Conservation (phyloP, 441 rosid species). For the Pelargonium exstipulatum region DNA sequence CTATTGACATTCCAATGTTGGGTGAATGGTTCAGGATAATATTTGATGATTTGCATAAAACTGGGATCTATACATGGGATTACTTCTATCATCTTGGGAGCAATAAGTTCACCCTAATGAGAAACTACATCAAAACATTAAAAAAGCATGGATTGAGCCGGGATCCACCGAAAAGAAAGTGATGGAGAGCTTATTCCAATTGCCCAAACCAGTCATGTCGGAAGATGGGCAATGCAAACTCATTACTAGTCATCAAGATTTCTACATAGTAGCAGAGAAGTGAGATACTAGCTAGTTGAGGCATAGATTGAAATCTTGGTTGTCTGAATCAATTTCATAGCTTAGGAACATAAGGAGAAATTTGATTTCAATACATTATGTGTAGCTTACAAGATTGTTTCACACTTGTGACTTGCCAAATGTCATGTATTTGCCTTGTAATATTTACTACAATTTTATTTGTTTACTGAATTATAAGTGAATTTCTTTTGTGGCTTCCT, state of each 20-base stretch:
- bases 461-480: background rate
- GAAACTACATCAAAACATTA: constrained; percentile 62
- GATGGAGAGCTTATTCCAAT: constrained; percentile 19
- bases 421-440: background rate
- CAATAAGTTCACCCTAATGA: constrained; percentile 72
- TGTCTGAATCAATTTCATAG: background rate
- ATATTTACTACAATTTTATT: too few species aligned
- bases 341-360: background rate
- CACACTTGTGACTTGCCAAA: background rate
- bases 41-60: constrained; percentile 88
- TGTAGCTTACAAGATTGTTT: background rate
- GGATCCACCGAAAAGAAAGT: constrained; percentile 59
- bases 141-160: constrained; percentile 82
- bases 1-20: constrained; percentile 1
- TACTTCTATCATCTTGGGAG: constrained; percentile 73
- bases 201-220: too few species aligned
- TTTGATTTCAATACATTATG: background rate
- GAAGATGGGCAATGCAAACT: too few species aligned
- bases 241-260: too few species aligned
- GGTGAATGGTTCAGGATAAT: constrained; percentile 46
- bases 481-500: too few species aligned
- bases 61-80: constrained; percentile 92
- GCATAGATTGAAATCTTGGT: background rate
- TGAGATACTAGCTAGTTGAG: background rate
- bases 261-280: background rate